Percentiles rank a stretch among this genome's conserved stretches.
phyloP scores from a whole-genome alignment of 345 rosid genomes.

The Alliaria petiolata region DNA sequence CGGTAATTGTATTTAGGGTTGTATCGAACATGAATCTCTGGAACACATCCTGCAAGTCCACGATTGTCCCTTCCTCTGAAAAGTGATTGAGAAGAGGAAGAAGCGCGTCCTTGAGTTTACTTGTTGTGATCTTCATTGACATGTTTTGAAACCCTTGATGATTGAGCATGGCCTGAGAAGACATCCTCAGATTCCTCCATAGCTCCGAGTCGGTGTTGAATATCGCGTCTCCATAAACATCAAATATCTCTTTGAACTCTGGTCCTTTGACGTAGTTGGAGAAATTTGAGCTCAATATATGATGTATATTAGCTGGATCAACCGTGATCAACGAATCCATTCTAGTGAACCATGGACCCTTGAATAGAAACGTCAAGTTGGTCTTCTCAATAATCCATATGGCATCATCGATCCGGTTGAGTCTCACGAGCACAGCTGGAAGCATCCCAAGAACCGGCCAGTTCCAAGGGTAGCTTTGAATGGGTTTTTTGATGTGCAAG shows the following conservation, averaged over 20 bases:
- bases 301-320: constrained; percentile 29
- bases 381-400: no score
- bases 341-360: constrained; percentile 14
- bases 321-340: constrained; percentile 13
- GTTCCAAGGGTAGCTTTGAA: not conserved
- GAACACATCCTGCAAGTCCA: constrained; percentile 56
- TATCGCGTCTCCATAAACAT: constrained; percentile 17
- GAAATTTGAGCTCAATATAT: constrained; percentile 27
- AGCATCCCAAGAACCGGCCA: constrained; percentile 28
- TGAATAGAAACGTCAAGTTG: constrained; percentile 6
- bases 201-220: constrained; percentile 25
- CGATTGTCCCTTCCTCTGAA: not conserved
- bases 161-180: not conserved
- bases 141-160: constrained; percentile 12
- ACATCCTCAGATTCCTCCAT: constrained; percentile 15
- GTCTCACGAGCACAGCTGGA: constrained; percentile 23
- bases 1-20: constrained; percentile 42
- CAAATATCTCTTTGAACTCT: constrained; percentile 8
- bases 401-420: not conserved
- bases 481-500: not conserved
- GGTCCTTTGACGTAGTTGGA: constrained; percentile 26
- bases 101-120: constrained; percentile 4
- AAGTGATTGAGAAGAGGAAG: not conserved
- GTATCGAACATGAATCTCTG: constrained; percentile 52
- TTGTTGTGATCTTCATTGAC: not conserved